Evolutionary conservation across 257 asterid genomes (phyloP), one percentile per base, ranked within the genome.

Genomic region (Solanum ossicruentum): DNA sequence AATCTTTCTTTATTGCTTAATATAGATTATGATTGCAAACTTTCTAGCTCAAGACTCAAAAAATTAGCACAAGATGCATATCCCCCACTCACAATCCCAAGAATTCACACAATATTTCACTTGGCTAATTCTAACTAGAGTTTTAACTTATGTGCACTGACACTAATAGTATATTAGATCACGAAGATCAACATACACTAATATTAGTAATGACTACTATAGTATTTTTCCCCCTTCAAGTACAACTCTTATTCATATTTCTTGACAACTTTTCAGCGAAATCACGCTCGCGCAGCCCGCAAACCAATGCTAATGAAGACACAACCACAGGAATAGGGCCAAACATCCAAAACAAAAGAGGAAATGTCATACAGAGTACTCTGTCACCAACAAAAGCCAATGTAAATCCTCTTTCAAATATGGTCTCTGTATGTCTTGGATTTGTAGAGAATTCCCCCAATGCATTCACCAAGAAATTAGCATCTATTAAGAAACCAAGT

Each of bases 311-410:
- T 52, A 91, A 8, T 1, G 98, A 92, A 39, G 98, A 88, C 7
- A 94, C 18, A 7, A 90, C 92, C 86, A 91, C 91, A 0, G 97
- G 90, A 84, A 94, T 72, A 0, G 98, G 96, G 4, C 98, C 98
- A 55, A 92, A 85, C 91, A 95, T 20, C 98, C 98, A 95, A 84
- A 93, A 3, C 87, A 94, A 23, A 70, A 95, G 43, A 9, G 98
- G 96, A 26, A 92, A 86, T 10, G 96, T 90, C 6, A 92, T 73
- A 66, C 97, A 95, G 49, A 95, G 83, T 81, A 88, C 90, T 65
- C 98, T 90, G 61, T 92, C 94, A 45, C 95, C 98, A 81, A 93
- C 92, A 90, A 90, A 87, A 28, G 95, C 93, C 89, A 94, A 71
- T 72, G 86, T 83, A 85, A 94, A 94, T 7, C 97, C 98, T 56